Base-by-base conservation (phyloP, 176 grass and related monocot genomes). In the Ensete glaucum region DNA sequence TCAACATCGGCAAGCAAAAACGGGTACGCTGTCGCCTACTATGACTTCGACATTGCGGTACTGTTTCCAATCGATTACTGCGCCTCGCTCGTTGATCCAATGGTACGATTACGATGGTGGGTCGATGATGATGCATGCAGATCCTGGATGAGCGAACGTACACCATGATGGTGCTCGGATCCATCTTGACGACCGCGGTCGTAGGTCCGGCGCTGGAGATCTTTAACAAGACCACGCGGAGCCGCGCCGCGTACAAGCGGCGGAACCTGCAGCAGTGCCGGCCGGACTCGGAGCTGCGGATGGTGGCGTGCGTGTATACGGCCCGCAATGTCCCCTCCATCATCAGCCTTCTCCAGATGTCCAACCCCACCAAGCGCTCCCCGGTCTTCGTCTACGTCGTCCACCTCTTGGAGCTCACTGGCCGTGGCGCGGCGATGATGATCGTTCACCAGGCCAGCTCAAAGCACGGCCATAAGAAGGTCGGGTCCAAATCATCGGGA, bases 321-420 rank as follows among this genome's bases (percentile, higher is more conserved):
- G 49, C 74, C 1, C 73, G 81, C n/a, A 83, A 83, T 43, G 81
- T 83, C 0, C 81, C 81, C 22, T 82, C 81, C 55, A 73, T 83
- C 67, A 78, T 83, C 81, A 63, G 59, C 50, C 75, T 83, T 48
- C 21, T 83, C 16, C 59, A 78, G 50, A 66, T 83, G 20, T 71
- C 68, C 49, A 78, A 71, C 65, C 81, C 81, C 17, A 83, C 75
- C 66, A 83, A 83, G 67, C 75, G 81, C 23, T 83, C 81, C 56
- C 81, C 81, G 6, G 78, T 83, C 57, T 83, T 83, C 54, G 29
- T 78, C 67, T 83, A 83, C 71, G 81, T 67, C 26, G 34, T 78
- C 52, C 81, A 83, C 48, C 71, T 83, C 56, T 13, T 83, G 19
- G 81, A 83, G 48, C 81, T 83, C 19, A 70, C 75, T 11, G 65